Percentiles rank a stretch among this genome's conserved stretches.
Conservation (phyloP, 2,329 filamentous ascomycete genomes). For the Ilyonectria sp. region DNA sequence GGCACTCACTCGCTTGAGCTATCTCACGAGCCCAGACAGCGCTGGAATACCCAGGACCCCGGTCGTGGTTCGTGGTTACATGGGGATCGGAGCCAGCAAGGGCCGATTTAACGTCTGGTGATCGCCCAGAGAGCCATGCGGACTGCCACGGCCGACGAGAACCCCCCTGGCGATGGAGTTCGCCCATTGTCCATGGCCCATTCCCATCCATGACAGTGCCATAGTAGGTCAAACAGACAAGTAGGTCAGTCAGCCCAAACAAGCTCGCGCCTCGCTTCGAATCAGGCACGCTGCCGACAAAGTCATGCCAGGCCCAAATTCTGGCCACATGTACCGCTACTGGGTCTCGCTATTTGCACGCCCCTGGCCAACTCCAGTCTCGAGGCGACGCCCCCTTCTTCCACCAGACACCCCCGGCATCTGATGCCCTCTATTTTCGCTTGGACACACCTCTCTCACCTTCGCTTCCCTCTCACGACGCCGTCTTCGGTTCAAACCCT, state of each 20-base stretch:
- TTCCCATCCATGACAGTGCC: neutral
- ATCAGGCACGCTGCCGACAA: slow-evolving; percentile 24
- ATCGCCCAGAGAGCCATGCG: slow-evolving; percentile 32
- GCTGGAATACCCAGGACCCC: slow-evolving; percentile 35
- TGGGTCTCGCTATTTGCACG: slow-evolving; percentile 17
- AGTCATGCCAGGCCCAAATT: slow-evolving; percentile 28
- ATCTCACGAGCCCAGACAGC: slow-evolving; percentile 26
- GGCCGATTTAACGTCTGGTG: slow-evolving; percentile 35
- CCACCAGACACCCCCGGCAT: slow-evolving; percentile 39
- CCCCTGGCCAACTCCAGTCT: slow-evolving; percentile 36
- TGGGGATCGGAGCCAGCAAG: slow-evolving; percentile 41
- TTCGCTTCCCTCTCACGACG: slow-evolving; percentile 37
- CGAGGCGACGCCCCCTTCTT: slow-evolving; percentile 34
- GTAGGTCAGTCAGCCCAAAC: slow-evolving; percentile 3
- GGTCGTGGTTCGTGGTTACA: slow-evolving; percentile 40
- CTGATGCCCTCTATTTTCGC: slow-evolving; percentile 43
- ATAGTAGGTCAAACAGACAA: slow-evolving; percentile 1
- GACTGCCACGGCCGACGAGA: neutral
- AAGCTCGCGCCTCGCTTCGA: slow-evolving; percentile 23
- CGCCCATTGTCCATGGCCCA: slow-evolving; percentile 14
- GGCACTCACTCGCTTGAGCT: neutral
- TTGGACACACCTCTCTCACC: slow-evolving; percentile 36
- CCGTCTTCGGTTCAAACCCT: slow-evolving; percentile 41
- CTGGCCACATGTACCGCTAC: slow-evolving; percentile 39
- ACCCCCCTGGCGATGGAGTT: slow-evolving; percentile 14